Conservation (phyloP, 2,329 filamentous ascomycete genomes). For the Kalmusia sp. region DNA sequence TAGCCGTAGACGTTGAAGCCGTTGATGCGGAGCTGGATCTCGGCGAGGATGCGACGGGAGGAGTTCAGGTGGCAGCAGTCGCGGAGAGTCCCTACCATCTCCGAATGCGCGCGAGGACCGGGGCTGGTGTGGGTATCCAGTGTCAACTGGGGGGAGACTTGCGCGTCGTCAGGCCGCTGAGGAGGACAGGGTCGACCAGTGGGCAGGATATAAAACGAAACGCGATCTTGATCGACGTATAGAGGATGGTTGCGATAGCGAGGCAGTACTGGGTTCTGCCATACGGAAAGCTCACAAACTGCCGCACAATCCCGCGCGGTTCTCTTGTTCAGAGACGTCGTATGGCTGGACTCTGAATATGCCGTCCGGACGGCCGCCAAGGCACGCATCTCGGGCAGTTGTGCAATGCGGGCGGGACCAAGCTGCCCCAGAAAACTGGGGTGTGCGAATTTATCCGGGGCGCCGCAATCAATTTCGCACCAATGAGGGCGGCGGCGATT, state of each 20-base stretch:
- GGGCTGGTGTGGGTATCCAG: slow-evolving; percentile 25
- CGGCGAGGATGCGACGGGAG: slow-evolving; percentile 49
- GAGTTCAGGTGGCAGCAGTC: slow-evolving; percentile 43
- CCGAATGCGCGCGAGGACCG: slow-evolving; percentile 33
- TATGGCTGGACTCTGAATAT: slow-evolving; percentile 50
- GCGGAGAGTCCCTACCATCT: slow-evolving; percentile 45
- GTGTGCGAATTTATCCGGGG: slow-evolving; percentile 26
- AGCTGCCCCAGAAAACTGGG: slow-evolving; percentile 15
- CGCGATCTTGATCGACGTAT: slow-evolving; percentile 38
- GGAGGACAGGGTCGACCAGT: slow-evolving; percentile 27
- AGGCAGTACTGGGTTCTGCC: slow-evolving; percentile 41
- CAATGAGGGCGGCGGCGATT: slow-evolving; percentile 14
- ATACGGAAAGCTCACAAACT: slow-evolving; percentile 35
- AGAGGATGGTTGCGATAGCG: slow-evolving; percentile 39
- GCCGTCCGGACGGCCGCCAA: slow-evolving; percentile 33
- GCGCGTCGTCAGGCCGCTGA: slow-evolving; percentile 27
- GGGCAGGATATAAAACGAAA: slow-evolving; percentile 36
- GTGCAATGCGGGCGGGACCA: slow-evolving; percentile 20
- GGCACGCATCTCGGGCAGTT: slow-evolving; percentile 22
- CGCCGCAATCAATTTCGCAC: slow-evolving; percentile 22
- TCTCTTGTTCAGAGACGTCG: slow-evolving; percentile 35
- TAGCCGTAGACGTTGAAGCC: slow-evolving; percentile 53
- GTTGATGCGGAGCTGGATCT: slow-evolving; percentile 50
- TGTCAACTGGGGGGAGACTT: slow-evolving; percentile 30
- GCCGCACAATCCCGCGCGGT: slow-evolving; percentile 42